Percentiles rank a stretch among this genome's conserved stretches.
phyloP scores from a whole-genome alignment of 306 rosid genomes.

The Sechiopsis laciniata region DNA sequence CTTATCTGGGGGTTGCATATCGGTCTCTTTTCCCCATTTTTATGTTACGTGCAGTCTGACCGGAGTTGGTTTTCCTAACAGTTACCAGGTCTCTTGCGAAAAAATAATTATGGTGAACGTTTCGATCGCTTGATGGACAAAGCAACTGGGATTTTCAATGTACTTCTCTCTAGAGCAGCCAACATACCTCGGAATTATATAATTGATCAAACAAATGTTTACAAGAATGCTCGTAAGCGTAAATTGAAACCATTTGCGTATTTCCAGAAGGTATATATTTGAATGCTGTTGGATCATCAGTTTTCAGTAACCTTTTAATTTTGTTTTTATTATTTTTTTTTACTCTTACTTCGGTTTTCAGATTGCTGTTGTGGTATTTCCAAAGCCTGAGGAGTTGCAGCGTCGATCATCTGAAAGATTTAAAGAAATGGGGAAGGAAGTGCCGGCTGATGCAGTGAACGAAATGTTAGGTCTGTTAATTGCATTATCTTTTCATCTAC shows the following conservation, averaged over 20 bases:
- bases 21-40: not conserved
- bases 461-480: constrained; percentile 43
- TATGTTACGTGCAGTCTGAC: not conserved
- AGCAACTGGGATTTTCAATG: constrained; percentile 43
- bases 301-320: not conserved
- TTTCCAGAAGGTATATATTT: constrained; percentile 35
- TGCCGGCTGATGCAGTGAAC: constrained; percentile 45
- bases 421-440: constrained; percentile 48
- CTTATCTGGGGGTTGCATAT: constrained; percentile 1
- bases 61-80: constrained; percentile 16
- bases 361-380: constrained; percentile 56
- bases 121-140: constrained; percentile 46
- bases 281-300: not conserved
- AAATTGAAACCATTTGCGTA: constrained; percentile 45
- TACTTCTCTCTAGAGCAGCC: constrained; percentile 44
- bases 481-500: not conserved
- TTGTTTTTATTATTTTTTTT: not conserved
- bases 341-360: constrained; percentile 18
- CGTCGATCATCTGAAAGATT: constrained; percentile 34
- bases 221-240: constrained; percentile 48
- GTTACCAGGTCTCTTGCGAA: constrained; percentile 46
- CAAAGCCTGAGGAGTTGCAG: constrained; percentile 44
- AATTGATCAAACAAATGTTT: constrained; percentile 57
- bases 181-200: constrained; percentile 49
- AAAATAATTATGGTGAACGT: constrained; percentile 42